These are phyloP conservation scores for Talinum fruticosum DNA, from an alignment of 148 eudicot species.

Conservation along the genomic window DNA sequence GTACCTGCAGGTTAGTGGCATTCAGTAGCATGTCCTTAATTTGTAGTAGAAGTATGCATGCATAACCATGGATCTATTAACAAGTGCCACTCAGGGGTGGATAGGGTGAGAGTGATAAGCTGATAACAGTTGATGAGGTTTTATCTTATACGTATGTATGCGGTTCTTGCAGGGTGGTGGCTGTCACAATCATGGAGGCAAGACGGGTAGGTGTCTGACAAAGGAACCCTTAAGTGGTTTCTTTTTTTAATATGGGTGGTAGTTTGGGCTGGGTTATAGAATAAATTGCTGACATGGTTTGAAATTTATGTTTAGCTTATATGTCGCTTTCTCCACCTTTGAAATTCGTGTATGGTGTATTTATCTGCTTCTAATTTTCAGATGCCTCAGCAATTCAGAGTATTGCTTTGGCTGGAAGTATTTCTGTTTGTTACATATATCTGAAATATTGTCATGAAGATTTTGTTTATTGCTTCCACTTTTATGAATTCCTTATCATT, in stretches of 20 bases:
- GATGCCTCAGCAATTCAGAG: slow-evolving; percentile 20
- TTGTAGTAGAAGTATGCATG: slow-evolving; percentile 22
- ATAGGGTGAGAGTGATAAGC: slow-evolving; percentile 35
- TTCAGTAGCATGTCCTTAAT: neutral
- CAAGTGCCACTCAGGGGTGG: slow-evolving; percentile 36
- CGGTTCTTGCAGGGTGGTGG: slow-evolving; percentile 99
- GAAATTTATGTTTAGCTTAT: neutral
- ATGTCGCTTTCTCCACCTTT: neutral
- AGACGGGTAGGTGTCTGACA: slow-evolving; percentile 80
- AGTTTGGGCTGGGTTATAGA: slow-evolving; percentile 51
- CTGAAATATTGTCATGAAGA: too few species aligned
- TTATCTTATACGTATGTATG: slow-evolving; percentile 93
- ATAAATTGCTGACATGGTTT: slow-evolving; percentile 12
- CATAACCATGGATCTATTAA: slow-evolving; percentile 25
- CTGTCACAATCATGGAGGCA: slow-evolving; percentile 78
- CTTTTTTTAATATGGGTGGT: slow-evolving; percentile 34
- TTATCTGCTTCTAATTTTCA: slow-evolving; percentile 17
- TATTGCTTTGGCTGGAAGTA: slow-evolving; percentile 25
- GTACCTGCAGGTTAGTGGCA: slow-evolving; percentile 76
- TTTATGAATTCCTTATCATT: neutral
- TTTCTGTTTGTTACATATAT: slow-evolving; percentile 2
- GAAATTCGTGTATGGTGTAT: slow-evolving; percentile 13
- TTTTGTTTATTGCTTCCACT: too few species aligned
- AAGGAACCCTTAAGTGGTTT: slow-evolving; percentile 52
- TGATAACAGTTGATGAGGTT: slow-evolving; percentile 53